Conservation (phyloP, 2,329 filamentous ascomycete species). For the Talaromyces amestolkiae region DNA sequence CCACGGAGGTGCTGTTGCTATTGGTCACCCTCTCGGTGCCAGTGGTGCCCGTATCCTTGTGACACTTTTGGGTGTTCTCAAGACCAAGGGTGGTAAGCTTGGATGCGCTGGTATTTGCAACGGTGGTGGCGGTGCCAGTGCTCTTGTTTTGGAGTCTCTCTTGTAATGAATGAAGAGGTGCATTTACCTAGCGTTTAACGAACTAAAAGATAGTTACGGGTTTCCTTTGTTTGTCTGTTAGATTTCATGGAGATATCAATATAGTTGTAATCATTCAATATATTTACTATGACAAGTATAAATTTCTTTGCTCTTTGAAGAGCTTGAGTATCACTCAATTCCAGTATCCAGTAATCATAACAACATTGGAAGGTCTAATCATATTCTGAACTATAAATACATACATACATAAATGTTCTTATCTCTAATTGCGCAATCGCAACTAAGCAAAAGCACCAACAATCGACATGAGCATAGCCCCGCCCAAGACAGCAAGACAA, state of each 20-base stretch:
- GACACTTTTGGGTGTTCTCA: constrained; percentile 83
- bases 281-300: background rate
- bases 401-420: background rate
- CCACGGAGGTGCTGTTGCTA: constrained; percentile 89
- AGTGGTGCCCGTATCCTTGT: constrained; percentile 92
- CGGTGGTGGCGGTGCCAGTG: constrained; percentile 91
- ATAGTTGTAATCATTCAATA: background rate
- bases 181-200: background rate
- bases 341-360: background rate
- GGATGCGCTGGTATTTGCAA: constrained; percentile 96
- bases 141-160: constrained; percentile 76
- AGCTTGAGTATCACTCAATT: background rate
- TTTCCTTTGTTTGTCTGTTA: background rate
- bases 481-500: constrained; percentile 59
- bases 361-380: background rate
- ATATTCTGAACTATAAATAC: background rate
- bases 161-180: constrained; percentile 28
- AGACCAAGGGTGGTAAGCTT: constrained; percentile 88
- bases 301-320: background rate
- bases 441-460: constrained; percentile 63
- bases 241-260: background rate
- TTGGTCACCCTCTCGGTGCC: constrained; percentile 87
- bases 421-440: background rate
- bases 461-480: constrained; percentile 63
- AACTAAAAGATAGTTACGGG: background rate